Evolutionary conservation across 2,329 filamentous ascomycete species (phyloP).

Genomic region (Xylaria sp.): DNA sequence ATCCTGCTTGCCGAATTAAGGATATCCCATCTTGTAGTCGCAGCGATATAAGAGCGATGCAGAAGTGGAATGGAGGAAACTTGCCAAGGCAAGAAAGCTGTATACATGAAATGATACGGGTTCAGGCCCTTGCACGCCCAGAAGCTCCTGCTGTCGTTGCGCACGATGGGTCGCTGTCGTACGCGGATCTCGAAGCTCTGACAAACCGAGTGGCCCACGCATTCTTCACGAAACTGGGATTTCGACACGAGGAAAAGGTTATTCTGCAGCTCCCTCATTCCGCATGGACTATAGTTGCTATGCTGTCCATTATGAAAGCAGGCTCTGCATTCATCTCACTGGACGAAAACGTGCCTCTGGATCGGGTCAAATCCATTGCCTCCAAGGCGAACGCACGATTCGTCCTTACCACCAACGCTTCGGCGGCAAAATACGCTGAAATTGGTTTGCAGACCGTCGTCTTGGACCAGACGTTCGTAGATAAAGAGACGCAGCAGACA

Average conservation of each 20-base stretch:
- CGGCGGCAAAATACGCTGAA: constrained; percentile 6
- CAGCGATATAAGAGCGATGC: constrained; percentile 11
- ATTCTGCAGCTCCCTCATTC: constrained; percentile 20
- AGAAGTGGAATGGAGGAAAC: constrained; percentile 19
- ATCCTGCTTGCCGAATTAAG: constrained; percentile 5
- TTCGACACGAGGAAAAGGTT: constrained; percentile 17
- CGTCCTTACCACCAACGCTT: constrained; percentile 10
- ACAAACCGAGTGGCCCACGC: constrained; percentile 5
- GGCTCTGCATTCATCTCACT: constrained; percentile 23
- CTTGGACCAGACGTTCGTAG: constrained; percentile 13
- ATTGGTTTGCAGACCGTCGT: constrained; percentile 11
- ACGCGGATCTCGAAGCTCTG: constrained; percentile 1
- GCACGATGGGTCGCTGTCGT: constrained; percentile 16
- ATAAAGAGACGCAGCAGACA: not conserved
- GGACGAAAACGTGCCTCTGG: constrained; percentile 15
- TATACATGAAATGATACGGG: constrained; percentile 20
- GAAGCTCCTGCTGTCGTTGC: constrained; percentile 9
- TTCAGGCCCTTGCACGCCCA: constrained; percentile 1
- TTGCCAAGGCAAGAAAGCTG: constrained; percentile 17
- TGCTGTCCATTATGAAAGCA: constrained; percentile 26
- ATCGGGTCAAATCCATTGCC: constrained; percentile 17
- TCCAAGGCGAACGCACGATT: constrained; percentile 20
- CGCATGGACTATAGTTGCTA: constrained; percentile 18
- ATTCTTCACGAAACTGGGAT: constrained; percentile 11
- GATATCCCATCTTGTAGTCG: constrained; percentile 17